Conservation (phyloP, 805 yeast species). For the Yamadazyma takamatsuzukensis region DNA sequence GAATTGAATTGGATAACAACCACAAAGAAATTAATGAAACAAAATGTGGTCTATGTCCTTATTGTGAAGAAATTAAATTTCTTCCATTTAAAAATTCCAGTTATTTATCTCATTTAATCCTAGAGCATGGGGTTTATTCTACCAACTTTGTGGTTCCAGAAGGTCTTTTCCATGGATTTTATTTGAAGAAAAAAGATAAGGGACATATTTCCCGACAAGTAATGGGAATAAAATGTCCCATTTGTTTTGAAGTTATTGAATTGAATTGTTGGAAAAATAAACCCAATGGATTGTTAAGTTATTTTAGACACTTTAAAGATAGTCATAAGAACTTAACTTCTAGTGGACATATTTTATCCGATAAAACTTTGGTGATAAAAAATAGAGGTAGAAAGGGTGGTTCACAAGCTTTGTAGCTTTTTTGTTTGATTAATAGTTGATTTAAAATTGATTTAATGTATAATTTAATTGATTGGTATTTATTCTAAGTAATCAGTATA, state of each 20-base stretch:
- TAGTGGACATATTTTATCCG: no score
- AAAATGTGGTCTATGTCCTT: slow-evolving; percentile 28
- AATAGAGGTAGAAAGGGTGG: no score
- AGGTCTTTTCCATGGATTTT: slow-evolving; percentile 12
- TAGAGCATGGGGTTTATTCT: slow-evolving; percentile 17
- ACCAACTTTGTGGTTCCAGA: background rate
- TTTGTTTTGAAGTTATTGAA: slow-evolving; percentile 5
- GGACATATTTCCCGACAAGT: slow-evolving; percentile 3
- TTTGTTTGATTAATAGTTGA: no score
- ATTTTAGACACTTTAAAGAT: slow-evolving; percentile 1
- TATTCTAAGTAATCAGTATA: slow-evolving; percentile 1
- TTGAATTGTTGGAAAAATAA: slow-evolving; percentile 10
- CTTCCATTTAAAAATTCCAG: slow-evolving; percentile 26
- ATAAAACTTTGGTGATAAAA: no score
- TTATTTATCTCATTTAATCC: slow-evolving; percentile 28
- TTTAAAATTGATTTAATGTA: no score
- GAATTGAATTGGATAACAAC: slow-evolving; percentile 21
- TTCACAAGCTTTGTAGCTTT: no score
- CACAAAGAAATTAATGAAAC: slow-evolving; percentile 15
- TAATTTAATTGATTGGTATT: no score
- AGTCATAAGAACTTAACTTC: background rate
- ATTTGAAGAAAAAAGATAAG: slow-evolving; percentile 15
- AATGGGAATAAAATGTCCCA: slow-evolving; percentile 22
- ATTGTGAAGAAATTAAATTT: slow-evolving; percentile 24
- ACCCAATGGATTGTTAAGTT: background rate